Base-by-base conservation (phyloP, 108 stramenopile species). In the Cyclotella distinguenda region DNA sequence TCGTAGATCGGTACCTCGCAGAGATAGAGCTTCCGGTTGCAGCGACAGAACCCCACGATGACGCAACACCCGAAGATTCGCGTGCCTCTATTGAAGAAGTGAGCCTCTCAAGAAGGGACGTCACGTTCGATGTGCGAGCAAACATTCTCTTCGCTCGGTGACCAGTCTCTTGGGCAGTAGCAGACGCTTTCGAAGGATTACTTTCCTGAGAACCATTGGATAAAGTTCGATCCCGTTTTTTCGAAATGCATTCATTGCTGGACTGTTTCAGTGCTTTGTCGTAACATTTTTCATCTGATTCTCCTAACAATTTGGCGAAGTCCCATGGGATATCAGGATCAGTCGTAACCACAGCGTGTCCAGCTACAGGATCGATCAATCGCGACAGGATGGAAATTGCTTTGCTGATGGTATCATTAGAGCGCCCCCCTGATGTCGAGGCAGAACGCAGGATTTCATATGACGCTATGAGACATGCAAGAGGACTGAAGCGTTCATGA, bases 401-500 rank as follows among this genome's bases (percentile, higher is more conserved):
- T 45, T 71, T 64, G 53, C 71, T 70, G 30, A 70, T 70, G 18
- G 64, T 12, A 0, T 47, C 55, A 25, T 52, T 42, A 3, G 66
- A 40, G 39, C 35, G 42, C 6, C 38, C 50, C 27, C 55, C 34
- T 34, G 51, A 47, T 9, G 47, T 28, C 19, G 61, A 60, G 23
- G 69, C 46, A 15, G 63, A 53, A 19, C 64, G 69, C 4, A 77
- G 62, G 22, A 77, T 64, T 59, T 77, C 75, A 34, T 77, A 64
- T 6, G 75, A 62, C 15, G 75, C 69, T 0, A 77, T 59, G 9
- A 75, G 70, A 25, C 74, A 75, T 3, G 74, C 75, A 6, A 71
- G 63, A n/a, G 75, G 70, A 28, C 69, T 64, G n/a, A 70, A 54
- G 9, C 26, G 15, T 47, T 43, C 62, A 47, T 43, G 36, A 13